These are phyloP conservation scores for Nicotiana rustica DNA, from an alignment of 305 asterid genomes.

Conservation along the genomic window DNA sequence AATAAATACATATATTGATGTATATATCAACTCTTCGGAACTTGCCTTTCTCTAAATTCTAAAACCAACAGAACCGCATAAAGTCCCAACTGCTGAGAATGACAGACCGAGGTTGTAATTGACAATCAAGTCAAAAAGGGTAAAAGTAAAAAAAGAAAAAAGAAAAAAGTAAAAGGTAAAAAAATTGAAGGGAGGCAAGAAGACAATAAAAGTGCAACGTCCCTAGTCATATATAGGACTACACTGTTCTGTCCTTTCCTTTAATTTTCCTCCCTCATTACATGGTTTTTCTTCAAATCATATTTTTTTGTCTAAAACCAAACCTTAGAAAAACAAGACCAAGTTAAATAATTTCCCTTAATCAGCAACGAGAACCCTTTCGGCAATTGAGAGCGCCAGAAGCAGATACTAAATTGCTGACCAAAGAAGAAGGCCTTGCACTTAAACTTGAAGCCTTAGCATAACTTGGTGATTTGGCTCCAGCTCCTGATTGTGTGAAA, in stretches of 20 bases:
- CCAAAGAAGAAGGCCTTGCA: conserved; percentile 57
- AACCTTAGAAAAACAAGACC: neutral
- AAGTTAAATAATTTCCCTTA: neutral
- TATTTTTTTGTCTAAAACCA: neutral
- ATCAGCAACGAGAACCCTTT: conserved; percentile 57
- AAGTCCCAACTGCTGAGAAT: conserved; percentile 45
- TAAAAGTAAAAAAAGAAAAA: conserved; percentile 21
- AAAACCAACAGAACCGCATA: conserved; percentile 39
- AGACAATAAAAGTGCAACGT: conserved; percentile 15
- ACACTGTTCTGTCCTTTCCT: conserved; percentile 42
- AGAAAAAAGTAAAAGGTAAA: neutral
- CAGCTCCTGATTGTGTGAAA: conserved; percentile 61
- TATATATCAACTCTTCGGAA: conserved; percentile 55
- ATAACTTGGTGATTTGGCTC: conserved; percentile 55
- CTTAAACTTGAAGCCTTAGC: conserved; percentile 68
- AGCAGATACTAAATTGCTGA: conserved; percentile 52
- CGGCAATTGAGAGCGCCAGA: conserved; percentile 59
- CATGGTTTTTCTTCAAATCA: conserved; percentile 31
- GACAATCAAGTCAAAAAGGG: conserved; percentile 49
- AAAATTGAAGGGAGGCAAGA: conserved; percentile 30
- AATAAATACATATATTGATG: conserved; percentile 24
- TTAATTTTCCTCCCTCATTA: conserved; percentile 12
- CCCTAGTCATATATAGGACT: conserved; percentile 30
- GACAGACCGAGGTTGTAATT: conserved; percentile 65
- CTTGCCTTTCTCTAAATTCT: conserved; percentile 49